Evolutionary conservation across 148 eudicot species (phyloP), one percentile per base, ranked within the genome.

Genomic region (Talinum fruticosum): DNA sequence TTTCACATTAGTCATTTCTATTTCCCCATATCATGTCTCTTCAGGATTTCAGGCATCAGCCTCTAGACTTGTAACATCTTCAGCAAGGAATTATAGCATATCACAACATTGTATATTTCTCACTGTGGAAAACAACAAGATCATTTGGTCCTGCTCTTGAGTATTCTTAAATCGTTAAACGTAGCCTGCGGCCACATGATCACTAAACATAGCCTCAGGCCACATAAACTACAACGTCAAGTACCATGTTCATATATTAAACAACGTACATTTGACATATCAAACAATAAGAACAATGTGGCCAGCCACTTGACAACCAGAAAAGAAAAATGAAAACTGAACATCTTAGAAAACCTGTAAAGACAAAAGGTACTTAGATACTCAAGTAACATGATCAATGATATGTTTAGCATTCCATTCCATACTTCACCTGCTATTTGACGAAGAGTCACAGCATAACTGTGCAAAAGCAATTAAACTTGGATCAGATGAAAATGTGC

Each of bases 391-490:
- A 34, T 41, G 24, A 36, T n/a, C 16, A 70, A 29, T n/a, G 24
- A 59, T 14, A 61, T 61, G 32, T 8, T 10, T 24, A 51, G 53
- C 44, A 34, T 75, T 70, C 23, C 16, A 75, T 51, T 53, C 57
- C 21, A 49, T 78, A 79, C 78, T 82, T 73, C 85, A 86, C 99
- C 90, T 93, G 89, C 73, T 83, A 74, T 82, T 89, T 91, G 97
- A 91, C 66, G 97, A 87, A 72, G 93, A 85, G 75, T 91, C 92
- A 79, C 91, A 85, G 83, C 96, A 96, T 75, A 91, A 91, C 85
- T 91, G 97, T n/a, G 97, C 95, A 82, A 96, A 96, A 53, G 97
- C 93, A 84, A 93, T 90, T 76, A 96, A 86, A 81, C 99, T 96
- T 66, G 99, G 99, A 85, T 96, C 92, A 44, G 99, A 96, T 41